Base-by-base conservation (phyloP, 106 monocot species). In the Dendrobium nobile region DNA sequence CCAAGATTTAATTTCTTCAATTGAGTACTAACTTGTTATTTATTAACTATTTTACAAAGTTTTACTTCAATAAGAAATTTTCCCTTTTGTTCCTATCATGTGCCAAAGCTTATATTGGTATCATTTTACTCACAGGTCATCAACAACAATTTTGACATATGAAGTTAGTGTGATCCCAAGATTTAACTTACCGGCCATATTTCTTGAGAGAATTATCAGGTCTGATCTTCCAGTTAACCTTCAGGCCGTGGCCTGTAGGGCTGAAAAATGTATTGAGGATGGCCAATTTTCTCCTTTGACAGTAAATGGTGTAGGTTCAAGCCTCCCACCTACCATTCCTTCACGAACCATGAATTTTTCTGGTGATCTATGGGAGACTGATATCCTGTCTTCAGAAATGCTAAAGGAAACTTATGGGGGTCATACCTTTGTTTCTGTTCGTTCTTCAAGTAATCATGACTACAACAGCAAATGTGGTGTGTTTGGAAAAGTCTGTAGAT, bases 211-310 rank as follows among this genome's bases (percentile, higher is more conserved):
- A 79, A 97, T 97, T 55, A 94, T 97, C 73, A 81, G 86, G 51
- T 98, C 94, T 7, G 97, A 98, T 87, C 97, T 98, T 88, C 97
- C 97, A 77, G 92, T 91, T 33, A 98, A 98, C 84, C 92, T 98
- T 72, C 81, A 79, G 79, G 94, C 97, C 20, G 56, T 98, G 70
- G 97, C 94, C 20, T 89, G 70, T 78, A 87, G 92, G 83, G 92
- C 97, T 79, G 94, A 94, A 82, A 86, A 44, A 75, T 84, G 41
- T 79, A 88, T 27, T 51, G 72, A 42, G 55, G 88, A 81, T 45
- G 77, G 43, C 41, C 78, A 79, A 41, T 88, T 84, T 47, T 43
- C 51, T 54, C 37, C 44, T 61, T 47, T 78, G 47, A 18, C 58
- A 45, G 79, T 41, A 27, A 80, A 78, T 54, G 41, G 22, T 2